Base-by-base conservation (phyloP, 495 filamentous ascomycete genomes). In the Neurospora sp. region DNA sequence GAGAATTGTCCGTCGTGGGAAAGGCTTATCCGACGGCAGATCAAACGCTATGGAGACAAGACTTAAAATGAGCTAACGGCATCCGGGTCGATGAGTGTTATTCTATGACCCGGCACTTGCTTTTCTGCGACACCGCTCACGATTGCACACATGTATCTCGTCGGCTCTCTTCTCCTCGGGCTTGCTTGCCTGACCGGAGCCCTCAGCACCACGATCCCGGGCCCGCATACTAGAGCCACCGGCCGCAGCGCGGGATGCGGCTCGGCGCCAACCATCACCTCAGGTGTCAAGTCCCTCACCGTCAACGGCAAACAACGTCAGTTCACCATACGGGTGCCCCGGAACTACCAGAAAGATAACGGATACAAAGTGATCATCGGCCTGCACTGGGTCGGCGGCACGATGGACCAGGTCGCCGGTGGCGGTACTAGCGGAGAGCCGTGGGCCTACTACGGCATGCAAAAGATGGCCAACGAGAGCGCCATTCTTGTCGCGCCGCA, bases 401-500 rank as follows among this genome's bases (percentile, higher is more conserved):
- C 74, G 71, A 84, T 78, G 70, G 81, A 79, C 74, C 75, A 82
- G 71, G 78, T 80, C 35, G 77, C 80, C 42, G 53, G 41, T 0
- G 74, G 74, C 53, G 79, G 82, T 59, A 76, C 79, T 31, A 78
- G 77, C 48, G 74, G 76, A 27, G 75, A 78, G 68, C 74, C 74
- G 4, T 73, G 74, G 74, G 72, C 78, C 18, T 85, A 79, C 70
- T 85, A 85, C 74, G 82, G 83, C 53, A 74, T 85, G 22, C 79
- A 78, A 38, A 66, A 73, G 16, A 77, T 81, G n/a, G 80, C 76
- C 2, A 75, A 79, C 69, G 76, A 81, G 61, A 73, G 69, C n/a
- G 82, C 83, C 41, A 86, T 86, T 69, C 84, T 82, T 46, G 83
- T 87, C 20, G 79, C 81, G 3, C 85, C 85, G 16, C 74, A 86